These are phyloP conservation scores for Neonectria faginata DNA, from an alignment of 2,329 filamentous ascomycete genomes.

Conservation along the genomic window DNA sequence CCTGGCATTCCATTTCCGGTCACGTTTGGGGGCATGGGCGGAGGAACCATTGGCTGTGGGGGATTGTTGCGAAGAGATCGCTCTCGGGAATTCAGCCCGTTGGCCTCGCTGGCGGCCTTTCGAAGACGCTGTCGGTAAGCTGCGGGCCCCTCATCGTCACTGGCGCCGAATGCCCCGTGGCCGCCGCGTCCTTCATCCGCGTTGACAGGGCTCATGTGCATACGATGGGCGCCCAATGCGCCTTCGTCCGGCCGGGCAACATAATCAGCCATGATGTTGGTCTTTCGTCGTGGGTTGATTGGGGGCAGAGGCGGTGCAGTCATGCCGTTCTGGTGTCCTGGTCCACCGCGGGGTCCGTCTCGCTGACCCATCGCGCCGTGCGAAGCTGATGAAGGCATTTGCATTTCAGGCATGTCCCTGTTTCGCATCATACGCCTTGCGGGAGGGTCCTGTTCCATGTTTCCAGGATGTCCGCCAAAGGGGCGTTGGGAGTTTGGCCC, in stretches of 20 bases:
- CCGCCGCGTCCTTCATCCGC: conserved; percentile 47
- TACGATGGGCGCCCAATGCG: conserved; percentile 32
- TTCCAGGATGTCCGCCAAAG: conserved; percentile 27
- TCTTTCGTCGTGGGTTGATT: conserved; percentile 68
- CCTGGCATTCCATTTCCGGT: conserved; percentile 53
- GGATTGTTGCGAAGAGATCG: conserved; percentile 45
- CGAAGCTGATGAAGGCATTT: conserved; percentile 60
- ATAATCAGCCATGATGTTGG: conserved; percentile 54
- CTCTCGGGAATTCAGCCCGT: conserved; percentile 47
- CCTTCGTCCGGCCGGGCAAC: conserved; percentile 53
- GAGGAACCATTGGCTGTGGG: conserved; percentile 42
- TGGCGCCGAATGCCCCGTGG: conserved; percentile 40
- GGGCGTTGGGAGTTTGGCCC: conserved; percentile 30
- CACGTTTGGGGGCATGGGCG: conserved; percentile 45
- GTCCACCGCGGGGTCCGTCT: conserved; percentile 45
- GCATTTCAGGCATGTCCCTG: conserved; percentile 64
- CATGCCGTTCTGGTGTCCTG: conserved; percentile 47
- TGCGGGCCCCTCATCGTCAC: conserved; percentile 52
- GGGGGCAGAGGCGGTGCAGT: conserved; percentile 65
- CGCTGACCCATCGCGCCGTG: conserved; percentile 58
- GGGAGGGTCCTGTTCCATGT: conserved; percentile 23
- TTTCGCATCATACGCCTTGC: conserved; percentile 57
- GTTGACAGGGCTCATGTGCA: conserved; percentile 38
- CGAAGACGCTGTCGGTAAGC: conserved; percentile 56
- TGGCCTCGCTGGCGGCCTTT: conserved; percentile 57